Base-by-base conservation (phyloP, 768 basidiomycete species). In the Mycena filopes region DNA sequence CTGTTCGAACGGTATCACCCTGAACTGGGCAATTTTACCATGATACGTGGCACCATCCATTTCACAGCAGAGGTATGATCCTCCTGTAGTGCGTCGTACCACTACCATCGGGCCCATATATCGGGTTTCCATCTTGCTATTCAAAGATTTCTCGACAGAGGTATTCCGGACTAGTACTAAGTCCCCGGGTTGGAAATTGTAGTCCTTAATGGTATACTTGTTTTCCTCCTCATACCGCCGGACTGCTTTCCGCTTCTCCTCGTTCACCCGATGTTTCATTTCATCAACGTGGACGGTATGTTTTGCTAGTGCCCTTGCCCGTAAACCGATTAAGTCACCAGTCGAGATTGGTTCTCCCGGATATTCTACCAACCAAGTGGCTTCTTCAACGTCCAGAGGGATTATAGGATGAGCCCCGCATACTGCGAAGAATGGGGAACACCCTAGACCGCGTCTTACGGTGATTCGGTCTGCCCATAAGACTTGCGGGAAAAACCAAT, bases 391-490 rank as follows among this genome's bases (percentile, higher is more conserved):
- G 54, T 79, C 75, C 29, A 78, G 70, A 0, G 78, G 78, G 7
- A 77, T 68, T 0, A 78, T 40, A 6, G 78, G 78, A 33, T 80
- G 70, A 0, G 73, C 68, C 16, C 79, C 77, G 4, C 73, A 73
- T 0, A 70, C 67, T 5, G 71, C 69, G 46, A 74, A 79, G 58
- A 74, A 80, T 0, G 79, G 79, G 0, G 77, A 79, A 41, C 70
- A 77, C 0, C 80, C 79, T 12, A 75, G 73, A 0, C 70, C 46
- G 2, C 72, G 63, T 1, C 73, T 63, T 0, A 73, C 63, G 0
- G 80, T 80, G 3, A 81, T 68, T 0, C 75, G 63, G 4, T 84
- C 78, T 0, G 82, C 72, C 79, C 80, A 82, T 23, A 83, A 75
- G 1, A 77, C 65, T 1, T 64, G 68, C 11, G 72, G 62, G 1